Evolutionary conservation across 1,284 basidiomycete genomes (phyloP).

Genomic region (Schizophyllum amplum): DNA sequence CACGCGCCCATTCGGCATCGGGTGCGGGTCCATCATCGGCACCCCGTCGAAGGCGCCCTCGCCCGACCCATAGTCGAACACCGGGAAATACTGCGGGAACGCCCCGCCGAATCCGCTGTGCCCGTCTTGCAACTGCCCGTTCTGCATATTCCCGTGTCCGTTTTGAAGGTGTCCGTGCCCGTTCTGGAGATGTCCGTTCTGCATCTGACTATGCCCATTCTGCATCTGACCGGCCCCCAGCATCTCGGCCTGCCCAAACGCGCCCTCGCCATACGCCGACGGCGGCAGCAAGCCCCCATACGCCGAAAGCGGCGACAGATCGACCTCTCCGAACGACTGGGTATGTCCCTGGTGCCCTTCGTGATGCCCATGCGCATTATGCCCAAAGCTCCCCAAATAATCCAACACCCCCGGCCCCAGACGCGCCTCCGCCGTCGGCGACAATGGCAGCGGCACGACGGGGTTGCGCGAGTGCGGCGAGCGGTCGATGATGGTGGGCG

Average conservation of each 20-base stretch:
- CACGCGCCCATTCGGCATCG: conserved; percentile 23
- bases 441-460: conserved; percentile 50
- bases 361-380: conserved; percentile 5
- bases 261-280: background rate
- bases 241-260: background rate
- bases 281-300: conserved; percentile 23
- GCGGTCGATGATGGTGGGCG: conserved; percentile 46
- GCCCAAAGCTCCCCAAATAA: conserved; percentile 58
- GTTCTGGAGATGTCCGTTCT: no score
- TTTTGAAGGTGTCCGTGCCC: no score
- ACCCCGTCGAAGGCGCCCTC: conserved; percentile 19
- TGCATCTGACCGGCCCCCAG: background rate
- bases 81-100: conserved; percentile 67
- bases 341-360: conserved; percentile 18
- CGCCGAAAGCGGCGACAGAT: conserved; percentile 30
- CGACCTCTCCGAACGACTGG: conserved; percentile 28
- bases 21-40: conserved; percentile 29
- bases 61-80: conserved; percentile 57
- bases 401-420: conserved; percentile 55
- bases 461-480: conserved; percentile 66
- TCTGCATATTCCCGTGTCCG: background rate
- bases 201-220: conserved; percentile 16
- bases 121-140: conserved; percentile 9
- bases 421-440: conserved; percentile 30
- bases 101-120: conserved; percentile 8